Evolutionary conservation across 805 yeast species (phyloP).

Genomic region (Candida krabiensis): DNA sequence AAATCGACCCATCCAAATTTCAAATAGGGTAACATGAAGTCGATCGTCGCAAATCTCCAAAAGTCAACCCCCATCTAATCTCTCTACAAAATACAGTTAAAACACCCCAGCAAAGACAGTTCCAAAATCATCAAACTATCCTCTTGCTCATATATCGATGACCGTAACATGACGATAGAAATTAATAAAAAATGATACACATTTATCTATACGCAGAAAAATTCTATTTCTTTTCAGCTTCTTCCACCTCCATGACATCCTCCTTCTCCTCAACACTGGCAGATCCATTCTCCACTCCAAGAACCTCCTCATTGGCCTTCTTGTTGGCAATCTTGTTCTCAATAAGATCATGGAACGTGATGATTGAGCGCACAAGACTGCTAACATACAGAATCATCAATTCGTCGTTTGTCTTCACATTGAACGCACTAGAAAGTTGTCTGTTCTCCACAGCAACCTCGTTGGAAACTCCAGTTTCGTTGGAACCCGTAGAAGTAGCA

Average conservation of each 20-base stretch:
- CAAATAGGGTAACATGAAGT: neutral
- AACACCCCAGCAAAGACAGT: too few relatives aligned
- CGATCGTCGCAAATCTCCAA: neutral
- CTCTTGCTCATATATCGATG: too few relatives aligned
- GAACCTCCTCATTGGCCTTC: constrained; percentile 38
- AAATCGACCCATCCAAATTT: neutral
- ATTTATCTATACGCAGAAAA: too few relatives aligned
- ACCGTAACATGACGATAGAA: too few relatives aligned
- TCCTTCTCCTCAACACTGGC: constrained; percentile 26
- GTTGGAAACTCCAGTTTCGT: constrained; percentile 18
- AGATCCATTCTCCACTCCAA: constrained; percentile 22
- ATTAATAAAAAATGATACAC: too few relatives aligned
- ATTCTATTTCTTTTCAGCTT: constrained; percentile 8
- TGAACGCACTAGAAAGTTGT: constrained; percentile 70
- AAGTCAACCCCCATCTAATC: too few relatives aligned
- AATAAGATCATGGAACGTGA: constrained; percentile 94
- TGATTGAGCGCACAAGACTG: constrained; percentile 87
- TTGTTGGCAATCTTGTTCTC: constrained; percentile 92
- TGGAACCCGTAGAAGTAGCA: neutral
- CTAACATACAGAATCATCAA: constrained; percentile 91
- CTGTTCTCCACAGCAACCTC: constrained; percentile 9
- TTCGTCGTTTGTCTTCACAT: constrained; percentile 93
- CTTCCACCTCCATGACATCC: constrained; percentile 18
- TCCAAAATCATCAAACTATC: too few relatives aligned
- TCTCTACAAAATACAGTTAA: too few relatives aligned